Percentiles rank a stretch among this genome's conserved stretches.
Conservation (phyloP, 2,329 filamentous ascomycete species). For the Verticillium zaregamsianum region DNA sequence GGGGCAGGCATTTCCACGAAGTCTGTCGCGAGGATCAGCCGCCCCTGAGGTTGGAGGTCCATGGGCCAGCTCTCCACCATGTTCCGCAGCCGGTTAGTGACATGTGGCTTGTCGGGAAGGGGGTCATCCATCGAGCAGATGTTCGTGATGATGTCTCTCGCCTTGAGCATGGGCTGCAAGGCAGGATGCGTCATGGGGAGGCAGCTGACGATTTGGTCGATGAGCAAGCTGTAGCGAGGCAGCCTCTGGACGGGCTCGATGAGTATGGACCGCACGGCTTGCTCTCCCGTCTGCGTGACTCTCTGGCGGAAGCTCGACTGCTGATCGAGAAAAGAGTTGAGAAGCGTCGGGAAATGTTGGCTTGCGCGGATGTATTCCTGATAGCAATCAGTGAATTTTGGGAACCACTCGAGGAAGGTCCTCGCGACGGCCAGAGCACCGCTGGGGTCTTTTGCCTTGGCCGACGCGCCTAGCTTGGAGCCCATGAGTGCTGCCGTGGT, state of each 20-base stretch:
- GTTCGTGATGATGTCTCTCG: slow-evolving; percentile 88
- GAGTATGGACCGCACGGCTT: slow-evolving; percentile 81
- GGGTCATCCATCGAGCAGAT: slow-evolving; percentile 89
- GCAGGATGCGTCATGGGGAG: slow-evolving; percentile 84
- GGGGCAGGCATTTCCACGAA: slow-evolving; percentile 73
- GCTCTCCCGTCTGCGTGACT: slow-evolving; percentile 81
- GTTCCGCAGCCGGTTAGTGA: slow-evolving; percentile 69
- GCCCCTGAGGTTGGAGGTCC: slow-evolving; percentile 67
- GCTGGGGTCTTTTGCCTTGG: slow-evolving; percentile 63
- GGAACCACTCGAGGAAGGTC: slow-evolving; percentile 85
- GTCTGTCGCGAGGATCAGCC: slow-evolving; percentile 77
- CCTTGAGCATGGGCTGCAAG: slow-evolving; percentile 76
- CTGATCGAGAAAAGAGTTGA: slow-evolving; percentile 74
- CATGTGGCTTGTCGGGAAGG: slow-evolving; percentile 65
- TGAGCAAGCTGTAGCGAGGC: slow-evolving; percentile 90
- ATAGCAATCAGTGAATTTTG: slow-evolving; percentile 86
- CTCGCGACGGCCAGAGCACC: slow-evolving; percentile 76
- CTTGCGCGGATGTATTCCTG: slow-evolving; percentile 90
- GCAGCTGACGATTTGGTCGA: slow-evolving; percentile 88
- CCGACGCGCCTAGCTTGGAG: slow-evolving; percentile 38
- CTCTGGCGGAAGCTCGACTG: slow-evolving; percentile 79
- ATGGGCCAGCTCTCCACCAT: slow-evolving; percentile 75
- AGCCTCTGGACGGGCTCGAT: slow-evolving; percentile 96
- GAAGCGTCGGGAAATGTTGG: slow-evolving; percentile 76
- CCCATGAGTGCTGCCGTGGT: slow-evolving; percentile 36